Evolutionary conservation across 805 yeast genomes (phyloP).

Genomic region (Candida coleopterorum): DNA sequence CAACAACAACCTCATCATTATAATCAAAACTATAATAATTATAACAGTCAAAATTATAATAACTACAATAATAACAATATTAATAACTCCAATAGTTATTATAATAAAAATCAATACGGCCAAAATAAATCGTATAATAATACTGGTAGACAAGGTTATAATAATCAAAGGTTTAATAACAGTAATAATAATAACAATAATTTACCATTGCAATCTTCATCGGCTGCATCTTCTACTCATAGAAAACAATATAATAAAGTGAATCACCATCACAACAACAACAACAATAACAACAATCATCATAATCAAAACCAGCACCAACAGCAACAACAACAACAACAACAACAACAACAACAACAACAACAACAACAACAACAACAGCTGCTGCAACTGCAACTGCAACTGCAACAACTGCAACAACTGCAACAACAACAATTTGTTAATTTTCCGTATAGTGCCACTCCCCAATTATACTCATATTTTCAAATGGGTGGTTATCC

Average conservation of each 20-base stretch:
- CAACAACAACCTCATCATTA: conserved; percentile 7
- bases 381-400: conserved; percentile 10
- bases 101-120: conserved; percentile 1
- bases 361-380: conserved; percentile 7
- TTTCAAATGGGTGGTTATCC: conserved; percentile 20
- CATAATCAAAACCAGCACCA: conserved; percentile 13
- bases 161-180: conserved; percentile 6
- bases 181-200: conserved; percentile 6
- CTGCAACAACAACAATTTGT: conserved; percentile 10
- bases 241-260: conserved; percentile 12
- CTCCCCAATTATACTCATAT: conserved; percentile 11
- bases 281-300: conserved; percentile 14
- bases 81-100: conserved; percentile 6
- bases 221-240: not conserved
- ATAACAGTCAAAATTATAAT: conserved; percentile 6
- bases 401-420: conserved; percentile 6
- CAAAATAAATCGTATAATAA: conserved; percentile 7
- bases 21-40: conserved; percentile 6
- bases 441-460: conserved; percentile 5
- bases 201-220: not conserved
- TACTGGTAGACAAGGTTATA: conserved; percentile 3
- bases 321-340: conserved; percentile 9
- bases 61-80: conserved; percentile 3
- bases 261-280: too few species aligned
- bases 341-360: conserved; percentile 8